Evolutionary conservation across 768 basidiomycete genomes (phyloP).

Genomic region (Favolaschia claudopus): DNA sequence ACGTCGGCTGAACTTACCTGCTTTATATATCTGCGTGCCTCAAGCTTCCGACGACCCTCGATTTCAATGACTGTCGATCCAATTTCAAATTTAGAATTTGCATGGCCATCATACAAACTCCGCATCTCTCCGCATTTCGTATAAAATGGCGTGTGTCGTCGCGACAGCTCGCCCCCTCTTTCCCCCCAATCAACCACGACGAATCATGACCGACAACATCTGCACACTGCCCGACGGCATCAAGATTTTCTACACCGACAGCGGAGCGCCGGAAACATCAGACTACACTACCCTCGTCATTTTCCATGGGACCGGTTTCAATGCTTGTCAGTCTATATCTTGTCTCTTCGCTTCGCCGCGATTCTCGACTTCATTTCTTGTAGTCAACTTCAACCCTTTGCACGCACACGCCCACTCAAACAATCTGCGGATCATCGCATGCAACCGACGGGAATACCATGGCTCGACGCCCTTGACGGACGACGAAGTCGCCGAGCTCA

Average conservation of each 20-base stretch:
- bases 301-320: constrained; percentile 45
- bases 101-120: too few relatives aligned
- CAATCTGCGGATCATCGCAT: constrained; percentile 38
- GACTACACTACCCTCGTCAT: constrained; percentile 46
- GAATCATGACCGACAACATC: constrained; percentile 12
- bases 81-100: too few relatives aligned
- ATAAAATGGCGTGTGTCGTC: too few relatives aligned
- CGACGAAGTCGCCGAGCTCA: constrained; percentile 40
- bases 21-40: too few relatives aligned
- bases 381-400: constrained; percentile 28
- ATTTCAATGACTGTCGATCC: too few relatives aligned
- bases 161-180: too few relatives aligned
- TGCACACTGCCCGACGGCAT: constrained; percentile 32
- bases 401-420: constrained; percentile 21
- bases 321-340: constrained; percentile 35
- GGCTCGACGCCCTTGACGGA: constrained; percentile 42
- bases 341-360: background rate
- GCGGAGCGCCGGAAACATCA: constrained; percentile 35
- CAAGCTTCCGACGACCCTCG: too few relatives aligned
- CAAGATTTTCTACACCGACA: constrained; percentile 42
- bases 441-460: constrained; percentile 43
- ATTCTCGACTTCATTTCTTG: background rate
- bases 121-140: too few relatives aligned
- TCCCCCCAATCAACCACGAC: too few relatives aligned
- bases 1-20: too few relatives aligned